Evolutionary conservation across 2,329 filamentous ascomycete genomes (phyloP).

Genomic region (Pseudogymnoascus sp.): DNA sequence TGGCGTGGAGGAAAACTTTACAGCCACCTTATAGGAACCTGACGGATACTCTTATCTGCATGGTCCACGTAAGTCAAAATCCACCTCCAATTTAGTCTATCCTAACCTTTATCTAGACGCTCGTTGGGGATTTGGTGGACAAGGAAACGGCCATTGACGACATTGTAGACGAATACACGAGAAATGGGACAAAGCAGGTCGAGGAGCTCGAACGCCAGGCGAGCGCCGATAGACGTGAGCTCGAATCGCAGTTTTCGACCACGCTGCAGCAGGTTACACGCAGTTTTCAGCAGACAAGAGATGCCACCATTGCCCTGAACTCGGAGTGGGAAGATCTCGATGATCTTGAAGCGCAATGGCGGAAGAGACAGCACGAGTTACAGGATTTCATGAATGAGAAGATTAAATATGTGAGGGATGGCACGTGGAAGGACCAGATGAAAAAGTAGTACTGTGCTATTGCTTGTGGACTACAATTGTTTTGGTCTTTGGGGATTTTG

Average conservation of each 20-base stretch:
- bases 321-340: conserved; percentile 16
- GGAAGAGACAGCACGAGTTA: conserved; percentile 20
- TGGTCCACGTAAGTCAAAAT: conserved; percentile 25
- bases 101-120: conserved; percentile 23
- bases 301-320: conserved; percentile 15
- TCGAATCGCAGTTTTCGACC: not conserved
- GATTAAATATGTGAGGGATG: not conserved
- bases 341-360: conserved; percentile 22
- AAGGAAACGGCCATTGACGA: conserved; percentile 26
- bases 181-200: conserved; percentile 23
- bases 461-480: not conserved
- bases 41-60: conserved; percentile 21
- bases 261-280: conserved; percentile 11
- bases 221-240: conserved; percentile 13
- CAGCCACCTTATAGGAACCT: conserved; percentile 25
- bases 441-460: not conserved
- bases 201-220: conserved; percentile 17
- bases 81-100: not conserved
- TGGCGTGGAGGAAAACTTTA: conserved; percentile 23
- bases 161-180: conserved; percentile 24
- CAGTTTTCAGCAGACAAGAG: conserved; percentile 18
- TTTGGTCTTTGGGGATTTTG: not conserved
- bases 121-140: conserved; percentile 23
- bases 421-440: not conserved
- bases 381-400: conserved; percentile 8